Base-by-base conservation (phyloP, 805 yeast genomes). In the Schizosaccharomyces octosporus region DNA sequence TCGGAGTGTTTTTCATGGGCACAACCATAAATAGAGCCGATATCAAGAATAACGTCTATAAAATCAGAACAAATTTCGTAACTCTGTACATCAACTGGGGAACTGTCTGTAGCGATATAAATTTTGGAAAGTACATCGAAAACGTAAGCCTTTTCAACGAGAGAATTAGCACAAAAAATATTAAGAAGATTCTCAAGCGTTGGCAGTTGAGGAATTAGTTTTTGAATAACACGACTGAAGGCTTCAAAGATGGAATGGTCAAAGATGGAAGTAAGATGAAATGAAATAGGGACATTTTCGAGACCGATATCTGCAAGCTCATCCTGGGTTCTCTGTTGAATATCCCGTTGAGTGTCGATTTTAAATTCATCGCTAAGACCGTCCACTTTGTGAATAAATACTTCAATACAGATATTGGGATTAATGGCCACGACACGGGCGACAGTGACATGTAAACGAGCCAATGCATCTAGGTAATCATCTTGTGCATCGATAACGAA, bases 61-160 rank as follows among this genome's bases (percentile, higher is more conserved):
- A 93, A 93, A 68, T 93, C 97, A 0, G 97, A 94, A 71, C 97
- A 93, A 1, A 90, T 95, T 70, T 93, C 97, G 70, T 93, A 93
- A 0, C 94, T 86, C 68, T 88, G 95, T 51, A 87, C 84, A 72
- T 90, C 97, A 48, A 90, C 95, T 0, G 97, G 97, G 1, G 89
- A 82, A 0, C 95, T 85, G 70, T 93, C 98, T 0, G 97, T 90
- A 4, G 97, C 96, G 59, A 90, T 88, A 69, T 90, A 93, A 24
- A 93, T 86, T 70, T 93, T 93, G 19, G 95, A 85, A 68, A 86
- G 85, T 31, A 90, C 81, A 69, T 93, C 98, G 67, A 93, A 90
- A 62, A 93, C 71, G 67, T 89, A 93, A 21, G 93, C 90, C 73
- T 93, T 93, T 66, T 93, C 98, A 64, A 93, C 84, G 31, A 85